Conservation (phyloP, 1,284 basidiomycete genomes). For the Thelephora terrestris region DNA sequence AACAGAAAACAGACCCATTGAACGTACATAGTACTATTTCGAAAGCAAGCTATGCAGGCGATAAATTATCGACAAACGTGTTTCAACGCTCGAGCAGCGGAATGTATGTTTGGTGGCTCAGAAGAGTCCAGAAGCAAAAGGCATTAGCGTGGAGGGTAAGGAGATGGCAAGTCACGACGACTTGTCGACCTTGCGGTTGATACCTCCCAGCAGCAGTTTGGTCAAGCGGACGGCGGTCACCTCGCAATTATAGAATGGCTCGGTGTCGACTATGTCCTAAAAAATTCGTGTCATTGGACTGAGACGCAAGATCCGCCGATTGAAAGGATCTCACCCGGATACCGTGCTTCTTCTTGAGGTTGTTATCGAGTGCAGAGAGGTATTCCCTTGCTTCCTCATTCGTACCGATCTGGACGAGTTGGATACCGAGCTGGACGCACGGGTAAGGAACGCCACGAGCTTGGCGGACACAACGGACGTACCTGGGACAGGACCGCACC, state of each 20-base stretch:
- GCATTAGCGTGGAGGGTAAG: too few species aligned
- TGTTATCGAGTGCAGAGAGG: conserved; percentile 39
- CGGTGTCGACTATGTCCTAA: conserved; percentile 57
- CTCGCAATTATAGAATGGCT: conserved; percentile 32
- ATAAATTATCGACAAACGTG: too few species aligned
- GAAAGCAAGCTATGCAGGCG: too few species aligned
- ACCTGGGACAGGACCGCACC: conserved; percentile 47
- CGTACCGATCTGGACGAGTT: conserved; percentile 53
- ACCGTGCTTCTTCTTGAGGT: conserved; percentile 23
- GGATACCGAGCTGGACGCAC: conserved; percentile 36
- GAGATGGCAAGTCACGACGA: too few species aligned
- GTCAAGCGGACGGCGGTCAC: conserved; percentile 34
- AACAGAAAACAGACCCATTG: too few species aligned
- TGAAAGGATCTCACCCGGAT: conserved; percentile 24
- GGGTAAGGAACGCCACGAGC: too few species aligned
- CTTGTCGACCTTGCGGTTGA: conserved; percentile 42
- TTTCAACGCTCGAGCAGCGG: too few species aligned
- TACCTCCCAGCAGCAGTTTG: conserved; percentile 49
- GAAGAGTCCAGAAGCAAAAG: too few species aligned
- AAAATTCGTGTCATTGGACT: background rate
- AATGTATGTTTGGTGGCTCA: too few species aligned
- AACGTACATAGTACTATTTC: too few species aligned
- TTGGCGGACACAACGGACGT: conserved; percentile 3
- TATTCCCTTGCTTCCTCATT: conserved; percentile 32
- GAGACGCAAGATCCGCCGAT: background rate